Conservation (phyloP, 2,329 filamentous ascomycete genomes). For the Alternaria sp. region DNA sequence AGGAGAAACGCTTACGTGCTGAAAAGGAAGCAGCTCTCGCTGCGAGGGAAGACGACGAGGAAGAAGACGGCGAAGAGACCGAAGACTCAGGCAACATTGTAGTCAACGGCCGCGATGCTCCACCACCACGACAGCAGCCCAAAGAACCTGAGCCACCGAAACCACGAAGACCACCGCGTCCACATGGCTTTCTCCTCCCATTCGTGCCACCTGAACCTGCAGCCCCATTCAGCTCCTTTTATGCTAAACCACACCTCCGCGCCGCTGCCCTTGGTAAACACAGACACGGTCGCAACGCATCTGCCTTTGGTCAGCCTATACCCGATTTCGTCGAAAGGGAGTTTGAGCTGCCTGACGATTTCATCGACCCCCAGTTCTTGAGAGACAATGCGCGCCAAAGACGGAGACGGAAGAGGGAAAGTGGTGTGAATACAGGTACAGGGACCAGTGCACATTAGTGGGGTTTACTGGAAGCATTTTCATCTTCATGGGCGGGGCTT, state of each 20-base stretch:
- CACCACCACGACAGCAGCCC: slow-evolving; percentile 55
- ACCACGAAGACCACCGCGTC: slow-evolving; percentile 43
- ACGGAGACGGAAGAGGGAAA: slow-evolving; percentile 67
- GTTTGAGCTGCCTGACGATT: slow-evolving; percentile 77
- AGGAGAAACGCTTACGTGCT: slow-evolving; percentile 83
- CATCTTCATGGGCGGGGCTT: background rate
- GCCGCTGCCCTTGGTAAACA: slow-evolving; percentile 79
- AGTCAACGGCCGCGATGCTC: slow-evolving; percentile 18
- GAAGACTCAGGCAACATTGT: slow-evolving; percentile 47
- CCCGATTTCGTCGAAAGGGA: slow-evolving; percentile 76
- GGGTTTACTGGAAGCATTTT: background rate
- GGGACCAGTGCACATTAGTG: background rate
- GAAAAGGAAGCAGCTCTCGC: slow-evolving; percentile 74
- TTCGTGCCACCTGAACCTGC: slow-evolving; percentile 47
- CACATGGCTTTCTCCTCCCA: slow-evolving; percentile 44
- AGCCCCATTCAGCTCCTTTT: slow-evolving; percentile 86
- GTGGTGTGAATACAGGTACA: slow-evolving; percentile 22
- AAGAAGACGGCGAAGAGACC: slow-evolving; percentile 46
- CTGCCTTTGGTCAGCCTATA: slow-evolving; percentile 83
- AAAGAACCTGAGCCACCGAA: slow-evolving; percentile 48
- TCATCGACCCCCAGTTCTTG: slow-evolving; percentile 58
- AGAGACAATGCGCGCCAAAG: slow-evolving; percentile 70
- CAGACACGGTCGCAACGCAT: slow-evolving; percentile 73
- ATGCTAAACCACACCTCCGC: slow-evolving; percentile 79
- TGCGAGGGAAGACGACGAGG: slow-evolving; percentile 58